Base-by-base conservation (phyloP, 83 land plant genomes). In the Isoetes engelmannii region DNA sequence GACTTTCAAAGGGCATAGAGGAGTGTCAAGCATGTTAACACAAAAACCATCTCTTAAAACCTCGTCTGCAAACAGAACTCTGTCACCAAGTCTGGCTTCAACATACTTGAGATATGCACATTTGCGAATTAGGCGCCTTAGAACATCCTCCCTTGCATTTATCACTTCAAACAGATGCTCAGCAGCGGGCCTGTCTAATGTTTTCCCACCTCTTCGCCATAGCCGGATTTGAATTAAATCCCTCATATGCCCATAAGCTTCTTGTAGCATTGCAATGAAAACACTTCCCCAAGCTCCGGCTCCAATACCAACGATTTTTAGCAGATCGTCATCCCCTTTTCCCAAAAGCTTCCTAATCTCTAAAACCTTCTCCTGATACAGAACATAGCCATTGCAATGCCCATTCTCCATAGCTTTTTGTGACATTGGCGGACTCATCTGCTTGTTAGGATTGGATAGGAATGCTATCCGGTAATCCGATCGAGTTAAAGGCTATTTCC, bases 331-430 rank as follows among this genome's bases (percentile, higher is more conserved):
- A 45, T 66, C 51, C 4, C 53, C 69, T 53, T 66, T 66, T 37
- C 17, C 69, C n/a, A 66, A 4, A 45, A 66, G 69, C 6, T n/a
- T 66, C 7, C 69, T 48, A 6, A 66, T 8, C 61, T 66, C 69
- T 47, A 76, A 74, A 10, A 86, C 70, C 71, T 69, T 83, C 55
- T 76, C 77, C 44, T n/a, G n/a, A n/a, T 66, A 48, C 5, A 53
- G 47, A 4, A 53, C 65, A 62, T 62, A 13, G 5, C 8, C 65
- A 18, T 21, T 62, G 12, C 10, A 5, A 21, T 62, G 21, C 5
- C 65, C 65, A 62, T 62, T 62, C 65, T 5, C 43, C 12, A 4
- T 41, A 42, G 65, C 5, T 57, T 57, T 37, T 9, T 19, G 18
- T 9, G 60, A 5, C 60, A 4, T 5, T 57, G 21, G 60, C 7